Evolutionary conservation across 2,329 filamentous ascomycete species (phyloP).

Genomic region (Neonectria coccinea): DNA sequence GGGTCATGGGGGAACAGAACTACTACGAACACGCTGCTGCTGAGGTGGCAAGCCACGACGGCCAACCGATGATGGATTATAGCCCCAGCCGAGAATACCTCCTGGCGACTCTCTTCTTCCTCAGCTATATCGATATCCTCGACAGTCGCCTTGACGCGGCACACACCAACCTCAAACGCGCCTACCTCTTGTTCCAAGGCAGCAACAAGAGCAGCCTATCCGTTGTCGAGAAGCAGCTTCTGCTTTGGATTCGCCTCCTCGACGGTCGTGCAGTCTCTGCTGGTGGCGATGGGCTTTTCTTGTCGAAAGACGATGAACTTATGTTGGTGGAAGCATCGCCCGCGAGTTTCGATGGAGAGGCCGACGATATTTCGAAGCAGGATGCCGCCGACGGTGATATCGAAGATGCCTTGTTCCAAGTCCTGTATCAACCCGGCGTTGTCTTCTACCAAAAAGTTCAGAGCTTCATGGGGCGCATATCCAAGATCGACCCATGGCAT

Average conservation of each 20-base stretch:
- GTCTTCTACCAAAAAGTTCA: constrained; percentile 70
- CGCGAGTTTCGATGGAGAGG: constrained; percentile 51
- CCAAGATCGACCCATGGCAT: constrained; percentile 68
- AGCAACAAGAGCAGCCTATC: constrained; percentile 53
- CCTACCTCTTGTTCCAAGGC: constrained; percentile 60
- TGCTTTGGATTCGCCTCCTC: constrained; percentile 67
- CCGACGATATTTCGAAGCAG: constrained; percentile 38
- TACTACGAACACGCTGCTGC: constrained; percentile 53
- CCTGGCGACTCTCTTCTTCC: constrained; percentile 64
- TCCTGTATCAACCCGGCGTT: constrained; percentile 66
- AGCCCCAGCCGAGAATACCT: constrained; percentile 55
- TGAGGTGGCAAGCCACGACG: constrained; percentile 48
- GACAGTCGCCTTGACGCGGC: constrained; percentile 58
- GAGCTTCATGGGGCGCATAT: constrained; percentile 67
- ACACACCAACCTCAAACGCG: constrained; percentile 62
- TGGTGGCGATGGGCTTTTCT: constrained; percentile 66
- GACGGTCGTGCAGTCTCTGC: constrained; percentile 67
- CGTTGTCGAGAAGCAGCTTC: constrained; percentile 58
- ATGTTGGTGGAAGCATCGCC: constrained; percentile 58
- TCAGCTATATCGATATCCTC: constrained; percentile 65
- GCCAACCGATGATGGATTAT: constrained; percentile 42
- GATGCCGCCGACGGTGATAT: constrained; percentile 51
- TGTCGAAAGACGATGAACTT: constrained; percentile 60
- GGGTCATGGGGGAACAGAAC: constrained; percentile 49
- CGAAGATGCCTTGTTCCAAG: constrained; percentile 65